Evolutionary conservation across 768 basidiomycete species (phyloP).

Genomic region (Paxillus involutus): DNA sequence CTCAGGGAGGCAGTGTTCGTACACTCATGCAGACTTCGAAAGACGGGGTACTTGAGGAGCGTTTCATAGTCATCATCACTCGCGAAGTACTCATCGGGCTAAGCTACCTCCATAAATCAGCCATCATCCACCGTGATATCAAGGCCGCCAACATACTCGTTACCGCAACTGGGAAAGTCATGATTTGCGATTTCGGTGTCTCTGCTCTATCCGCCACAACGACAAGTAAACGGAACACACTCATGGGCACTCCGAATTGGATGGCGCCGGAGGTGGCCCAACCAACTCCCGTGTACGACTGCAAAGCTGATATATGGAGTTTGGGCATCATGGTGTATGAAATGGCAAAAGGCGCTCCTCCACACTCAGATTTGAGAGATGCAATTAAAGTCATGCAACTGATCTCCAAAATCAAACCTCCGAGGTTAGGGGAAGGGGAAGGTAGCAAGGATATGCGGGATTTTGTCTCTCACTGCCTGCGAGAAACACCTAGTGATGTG

Average conservation of each 20-base stretch:
- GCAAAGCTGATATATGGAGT: constrained; percentile 98
- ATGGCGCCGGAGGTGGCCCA: constrained; percentile 99
- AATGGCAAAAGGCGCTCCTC: constrained; percentile 95
- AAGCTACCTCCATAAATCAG: constrained; percentile 87
- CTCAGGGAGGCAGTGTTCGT: constrained; percentile 91
- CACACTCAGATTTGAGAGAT: constrained; percentile 82
- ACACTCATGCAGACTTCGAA: constrained; percentile 89
- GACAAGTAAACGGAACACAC: constrained; percentile 90
- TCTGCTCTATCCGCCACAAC: constrained; percentile 85
- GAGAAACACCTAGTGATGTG: constrained; percentile 79
- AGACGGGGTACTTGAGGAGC: constrained; percentile 80
- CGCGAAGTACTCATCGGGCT: constrained; percentile 88
- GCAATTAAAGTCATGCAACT: constrained; percentile 85
- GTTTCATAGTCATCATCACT: constrained; percentile 82
- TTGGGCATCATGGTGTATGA: constrained; percentile 95
- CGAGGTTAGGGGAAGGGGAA: constrained; percentile 72
- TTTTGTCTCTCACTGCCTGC: constrained; percentile 80
- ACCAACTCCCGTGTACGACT: constrained; percentile 86
- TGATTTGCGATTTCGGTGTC: constrained; percentile 98
- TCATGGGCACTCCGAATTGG: constrained; percentile 98
- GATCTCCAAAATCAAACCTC: constrained; percentile 83
- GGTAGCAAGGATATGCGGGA: constrained; percentile 87
- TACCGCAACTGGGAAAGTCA: constrained; percentile 83
- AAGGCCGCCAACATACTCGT: constrained; percentile 97
- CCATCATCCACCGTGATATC: constrained; percentile 96